These are phyloP conservation scores for Metschnikowia matae DNA, from an alignment of 805 yeast genomes.

Conservation along the genomic window DNA sequence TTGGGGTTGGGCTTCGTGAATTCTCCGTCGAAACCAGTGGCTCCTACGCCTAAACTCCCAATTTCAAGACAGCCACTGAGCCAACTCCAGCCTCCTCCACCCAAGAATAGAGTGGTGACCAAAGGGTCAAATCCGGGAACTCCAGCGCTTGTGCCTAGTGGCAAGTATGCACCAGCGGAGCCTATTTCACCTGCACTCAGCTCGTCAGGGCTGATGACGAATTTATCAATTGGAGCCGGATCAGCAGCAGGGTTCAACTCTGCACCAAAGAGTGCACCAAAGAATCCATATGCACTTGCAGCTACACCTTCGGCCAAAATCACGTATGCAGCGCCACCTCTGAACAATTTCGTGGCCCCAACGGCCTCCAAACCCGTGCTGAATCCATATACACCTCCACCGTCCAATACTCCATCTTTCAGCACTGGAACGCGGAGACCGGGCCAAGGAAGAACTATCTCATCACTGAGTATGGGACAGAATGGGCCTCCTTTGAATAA, in stretches of 20 bases:
- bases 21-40: constrained; percentile 3
- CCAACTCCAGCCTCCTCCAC: constrained; percentile 10
- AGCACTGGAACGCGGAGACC: not conserved
- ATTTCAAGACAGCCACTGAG: not conserved
- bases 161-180: constrained; percentile 20
- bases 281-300: constrained; percentile 25
- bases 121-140: constrained; percentile 8
- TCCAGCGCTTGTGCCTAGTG: constrained; percentile 4
- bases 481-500: constrained; percentile 4
- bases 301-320: constrained; percentile 19
- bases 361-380: constrained; percentile 10
- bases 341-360: constrained; percentile 16
- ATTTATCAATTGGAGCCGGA: constrained; percentile 11
- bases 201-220: constrained; percentile 22
- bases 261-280: constrained; percentile 15
- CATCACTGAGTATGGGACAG: not conserved
- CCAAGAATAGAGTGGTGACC: constrained; percentile 9
- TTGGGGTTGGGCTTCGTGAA: constrained; percentile 3
- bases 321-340: constrained; percentile 33
- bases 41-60: not conserved
- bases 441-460: not conserved
- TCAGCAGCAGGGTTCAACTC: not conserved
- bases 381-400: constrained; percentile 14
- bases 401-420: not conserved
- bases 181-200: constrained; percentile 26